Percentiles rank a stretch among this genome's conserved stretches.
These are phyloP conservation scores for Uncinocarpus reesii DNA, from an alignment of 2,329 filamentous ascomycete species.

Conservation along the genomic window DNA sequence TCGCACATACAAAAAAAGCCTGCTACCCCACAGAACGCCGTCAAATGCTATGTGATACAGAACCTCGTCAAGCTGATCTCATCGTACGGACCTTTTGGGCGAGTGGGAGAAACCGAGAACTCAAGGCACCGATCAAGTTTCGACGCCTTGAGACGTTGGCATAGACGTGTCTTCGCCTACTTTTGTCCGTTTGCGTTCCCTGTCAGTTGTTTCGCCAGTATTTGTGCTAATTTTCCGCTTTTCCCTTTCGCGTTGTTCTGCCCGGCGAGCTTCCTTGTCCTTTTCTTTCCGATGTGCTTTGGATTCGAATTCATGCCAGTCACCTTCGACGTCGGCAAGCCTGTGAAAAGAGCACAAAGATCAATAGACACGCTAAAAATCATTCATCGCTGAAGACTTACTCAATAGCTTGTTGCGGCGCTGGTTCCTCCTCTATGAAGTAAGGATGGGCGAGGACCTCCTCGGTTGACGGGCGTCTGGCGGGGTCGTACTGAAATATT, in stretches of 20 bases:
- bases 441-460: slow-evolving; percentile 81
- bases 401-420: slow-evolving; percentile 67
- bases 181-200: slow-evolving; percentile 33
- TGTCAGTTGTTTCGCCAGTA: slow-evolving; percentile 25
- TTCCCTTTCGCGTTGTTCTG: slow-evolving; percentile 40
- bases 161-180: slow-evolving; percentile 21
- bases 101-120: background rate
- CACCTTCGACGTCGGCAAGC: slow-evolving; percentile 70
- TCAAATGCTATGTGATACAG: slow-evolving; percentile 1
- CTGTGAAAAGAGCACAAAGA: slow-evolving; percentile 33
- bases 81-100: background rate
- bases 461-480: slow-evolving; percentile 68
- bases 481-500: slow-evolving; percentile 87
- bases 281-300: slow-evolving; percentile 89
- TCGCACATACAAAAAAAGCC: background rate
- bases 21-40: background rate
- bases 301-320: slow-evolving; percentile 98
- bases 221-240: slow-evolving; percentile 38
- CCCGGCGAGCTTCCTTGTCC: slow-evolving; percentile 47
- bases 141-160: slow-evolving; percentile 6
- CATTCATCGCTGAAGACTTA: slow-evolving; percentile 41
- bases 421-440: slow-evolving; percentile 72
- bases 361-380: slow-evolving; percentile 20
- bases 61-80: background rate
- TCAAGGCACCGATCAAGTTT: background rate